These are phyloP conservation scores for Byssochlamys sp. DNA, from an alignment of 2,329 filamentous ascomycete species.

Conservation along the genomic window DNA sequence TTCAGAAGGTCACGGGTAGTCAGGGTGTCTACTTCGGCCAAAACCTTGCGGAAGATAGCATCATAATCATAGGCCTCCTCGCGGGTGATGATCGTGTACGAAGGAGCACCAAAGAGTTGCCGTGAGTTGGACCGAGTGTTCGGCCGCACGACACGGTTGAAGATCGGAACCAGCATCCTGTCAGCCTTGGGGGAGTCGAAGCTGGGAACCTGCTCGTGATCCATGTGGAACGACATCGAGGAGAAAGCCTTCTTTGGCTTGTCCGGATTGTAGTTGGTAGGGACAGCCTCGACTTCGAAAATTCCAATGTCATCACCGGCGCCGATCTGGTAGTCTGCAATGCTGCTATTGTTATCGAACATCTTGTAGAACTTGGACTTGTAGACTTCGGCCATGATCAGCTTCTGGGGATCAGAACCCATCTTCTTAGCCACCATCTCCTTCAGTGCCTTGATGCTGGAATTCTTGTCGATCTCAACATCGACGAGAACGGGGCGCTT, in stretches of 20 bases:
- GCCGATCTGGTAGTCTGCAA: conserved; percentile 62
- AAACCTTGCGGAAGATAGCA: conserved; percentile 65
- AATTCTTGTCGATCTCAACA: conserved; percentile 64
- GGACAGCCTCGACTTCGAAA: conserved; percentile 67
- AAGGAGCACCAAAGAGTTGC: conserved; percentile 34
- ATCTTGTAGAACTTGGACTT: conserved; percentile 77
- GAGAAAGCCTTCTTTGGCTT: conserved; percentile 38
- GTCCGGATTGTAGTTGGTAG: conserved; percentile 63
- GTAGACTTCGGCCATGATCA: conserved; percentile 79
- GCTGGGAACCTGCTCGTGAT: conserved; percentile 31
- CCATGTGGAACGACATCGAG: conserved; percentile 19
- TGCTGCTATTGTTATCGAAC: conserved; percentile 59
- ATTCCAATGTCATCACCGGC: conserved; percentile 55
- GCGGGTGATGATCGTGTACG: conserved; percentile 63
- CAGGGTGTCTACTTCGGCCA: conserved; percentile 65
- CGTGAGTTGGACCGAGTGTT: conserved; percentile 16
- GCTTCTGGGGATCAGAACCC: conserved; percentile 41
- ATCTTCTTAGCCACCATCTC: conserved; percentile 48
- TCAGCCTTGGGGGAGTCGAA: conserved; percentile 38
- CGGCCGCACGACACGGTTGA: conserved; percentile 30
- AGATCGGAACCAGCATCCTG: conserved; percentile 39
- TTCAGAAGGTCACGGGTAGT: conserved; percentile 60
- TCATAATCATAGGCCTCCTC: conserved; percentile 64
- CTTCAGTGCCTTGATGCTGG: conserved; percentile 46
- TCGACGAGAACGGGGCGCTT: conserved; percentile 61